Conservation (phyloP, 2,329 filamentous ascomycete species). For the Colletotrichum australisinense region DNA sequence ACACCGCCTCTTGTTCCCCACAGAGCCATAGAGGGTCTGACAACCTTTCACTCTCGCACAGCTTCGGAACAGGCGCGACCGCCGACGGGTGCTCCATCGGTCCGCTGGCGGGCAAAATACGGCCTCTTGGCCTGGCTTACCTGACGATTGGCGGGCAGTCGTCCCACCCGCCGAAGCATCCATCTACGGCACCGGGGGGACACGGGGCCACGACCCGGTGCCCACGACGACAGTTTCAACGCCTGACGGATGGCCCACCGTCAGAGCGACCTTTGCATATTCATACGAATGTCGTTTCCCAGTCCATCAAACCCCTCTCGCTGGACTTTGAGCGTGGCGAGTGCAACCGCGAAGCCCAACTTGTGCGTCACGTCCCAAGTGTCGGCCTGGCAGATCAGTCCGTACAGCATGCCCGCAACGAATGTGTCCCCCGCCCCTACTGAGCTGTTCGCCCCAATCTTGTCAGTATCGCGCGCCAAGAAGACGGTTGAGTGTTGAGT, state of each 20-base stretch:
- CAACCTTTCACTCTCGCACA: neutral
- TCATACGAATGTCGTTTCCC: conserved; percentile 44
- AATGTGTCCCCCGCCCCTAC: conserved; percentile 83
- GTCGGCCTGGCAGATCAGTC: conserved; percentile 59
- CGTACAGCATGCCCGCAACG: conserved; percentile 77
- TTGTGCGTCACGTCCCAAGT: conserved; percentile 62
- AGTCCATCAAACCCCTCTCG: conserved; percentile 73
- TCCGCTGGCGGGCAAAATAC: conserved; percentile 13
- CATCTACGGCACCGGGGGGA: conserved; percentile 25
- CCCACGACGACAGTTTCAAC: conserved; percentile 12
- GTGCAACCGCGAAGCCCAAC: conserved; percentile 70
- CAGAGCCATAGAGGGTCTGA: neutral
- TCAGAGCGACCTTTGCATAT: conserved; percentile 38
- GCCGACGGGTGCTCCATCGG: conserved; percentile 2
- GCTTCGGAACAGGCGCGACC: conserved; percentile 15
- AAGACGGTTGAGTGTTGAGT: neutral
- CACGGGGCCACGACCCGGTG: conserved; percentile 1
- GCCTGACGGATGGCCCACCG: conserved; percentile 36
- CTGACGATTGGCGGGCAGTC: conserved; percentile 22
- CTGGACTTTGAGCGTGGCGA: conserved; percentile 76
- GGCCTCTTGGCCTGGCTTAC: conserved; percentile 6
- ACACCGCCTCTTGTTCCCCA: conserved; percentile 35
- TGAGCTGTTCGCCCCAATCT: conserved; percentile 58
- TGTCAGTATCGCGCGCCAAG: conserved; percentile 1
- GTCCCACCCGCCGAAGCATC: conserved; percentile 27